A percentile compares a stretch with the other conserved stretches of the same genome.
These are phyloP conservation scores for Boletus sensibilis DNA, from an alignment of 768 basidiomycete genomes.

Conservation along the genomic window DNA sequence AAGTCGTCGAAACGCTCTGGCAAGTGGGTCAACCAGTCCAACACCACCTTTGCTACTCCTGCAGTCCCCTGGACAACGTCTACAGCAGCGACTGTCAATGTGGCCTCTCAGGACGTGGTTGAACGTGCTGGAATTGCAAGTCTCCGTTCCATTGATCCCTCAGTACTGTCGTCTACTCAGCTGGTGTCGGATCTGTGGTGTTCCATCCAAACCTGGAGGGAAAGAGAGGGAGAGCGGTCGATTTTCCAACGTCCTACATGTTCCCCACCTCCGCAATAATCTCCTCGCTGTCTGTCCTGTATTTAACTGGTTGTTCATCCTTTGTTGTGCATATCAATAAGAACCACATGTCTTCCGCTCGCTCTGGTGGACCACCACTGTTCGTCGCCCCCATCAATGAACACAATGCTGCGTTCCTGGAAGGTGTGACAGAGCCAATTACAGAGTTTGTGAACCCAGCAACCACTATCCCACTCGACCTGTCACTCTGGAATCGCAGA, in stretches of 20 bases:
- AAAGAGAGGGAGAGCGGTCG: constrained; percentile 1
- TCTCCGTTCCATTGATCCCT: too few species aligned
- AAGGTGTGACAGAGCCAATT: constrained; percentile 12
- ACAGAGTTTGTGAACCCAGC: constrained; percentile 3
- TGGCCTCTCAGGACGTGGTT: too few species aligned
- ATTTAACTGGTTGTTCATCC: constrained; percentile 1
- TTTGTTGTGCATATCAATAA: constrained; percentile 8
- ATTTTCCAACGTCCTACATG: constrained; percentile 23
- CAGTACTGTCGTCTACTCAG: too few species aligned
- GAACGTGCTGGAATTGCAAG: too few species aligned
- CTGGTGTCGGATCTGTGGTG: too few species aligned
- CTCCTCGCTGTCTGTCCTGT: constrained; percentile 20
- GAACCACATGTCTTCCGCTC: not conserved
- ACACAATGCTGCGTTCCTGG: constrained; percentile 20
- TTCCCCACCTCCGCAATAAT: constrained; percentile 15
- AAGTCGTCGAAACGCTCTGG: too few species aligned
- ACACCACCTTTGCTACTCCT: too few species aligned
- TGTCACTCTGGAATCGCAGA: constrained; percentile 24
- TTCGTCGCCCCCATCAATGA: constrained; percentile 11
- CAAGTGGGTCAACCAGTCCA: too few species aligned
- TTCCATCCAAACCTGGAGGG: not conserved
- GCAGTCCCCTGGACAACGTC: too few species aligned
- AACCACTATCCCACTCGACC: constrained; percentile 5
- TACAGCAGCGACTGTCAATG: too few species aligned
- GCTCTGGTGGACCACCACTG: not conserved